Evolutionary conservation across 495 filamentous ascomycete species (phyloP).

Genomic region (Neurospora sp.): DNA sequence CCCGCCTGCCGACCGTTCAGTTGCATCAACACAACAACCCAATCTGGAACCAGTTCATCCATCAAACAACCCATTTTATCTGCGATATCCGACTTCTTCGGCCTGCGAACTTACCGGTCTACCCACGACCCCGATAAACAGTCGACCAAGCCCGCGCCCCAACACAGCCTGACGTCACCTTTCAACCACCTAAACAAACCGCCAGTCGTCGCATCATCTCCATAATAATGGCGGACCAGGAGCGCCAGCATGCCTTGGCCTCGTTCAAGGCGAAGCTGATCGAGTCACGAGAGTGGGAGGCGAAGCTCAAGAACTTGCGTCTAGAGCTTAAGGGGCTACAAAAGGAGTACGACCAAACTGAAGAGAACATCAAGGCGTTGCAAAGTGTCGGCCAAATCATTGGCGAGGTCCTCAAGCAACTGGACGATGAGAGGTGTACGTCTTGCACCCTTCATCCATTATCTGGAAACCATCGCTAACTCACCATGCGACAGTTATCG

Average conservation of each 20-base stretch:
- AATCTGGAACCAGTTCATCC: not conserved
- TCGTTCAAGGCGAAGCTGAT: slow-evolving; percentile 87
- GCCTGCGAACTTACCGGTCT: not conserved
- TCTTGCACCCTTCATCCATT: slow-evolving; percentile 8
- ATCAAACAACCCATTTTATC: not conserved
- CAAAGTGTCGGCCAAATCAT: slow-evolving; percentile 99
- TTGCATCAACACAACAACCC: not conserved
- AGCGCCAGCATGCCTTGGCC: slow-evolving; percentile 74
- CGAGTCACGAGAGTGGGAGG: slow-evolving; percentile 96
- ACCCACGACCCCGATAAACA: not conserved
- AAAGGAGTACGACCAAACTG: slow-evolving; percentile 89
- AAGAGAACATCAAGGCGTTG: slow-evolving; percentile 98
- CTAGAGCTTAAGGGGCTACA: slow-evolving; percentile 92
- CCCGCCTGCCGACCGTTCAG: not conserved
- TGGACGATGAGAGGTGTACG: slow-evolving; percentile 97
- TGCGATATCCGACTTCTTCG: not conserved
- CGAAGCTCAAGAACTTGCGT: slow-evolving; percentile 85
- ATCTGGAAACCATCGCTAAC: not conserved
- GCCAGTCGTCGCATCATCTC: not conserved
- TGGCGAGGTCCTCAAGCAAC: slow-evolving; percentile 95
- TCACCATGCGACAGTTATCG: slow-evolving; percentile 36
- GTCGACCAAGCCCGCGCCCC: not conserved
- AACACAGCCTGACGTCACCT: not conserved
- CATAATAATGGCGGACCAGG: slow-evolving; percentile 37
- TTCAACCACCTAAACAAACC: not conserved